Conservation (phyloP, 208 protist genomes). For the Leishmania amazonensis region DNA sequence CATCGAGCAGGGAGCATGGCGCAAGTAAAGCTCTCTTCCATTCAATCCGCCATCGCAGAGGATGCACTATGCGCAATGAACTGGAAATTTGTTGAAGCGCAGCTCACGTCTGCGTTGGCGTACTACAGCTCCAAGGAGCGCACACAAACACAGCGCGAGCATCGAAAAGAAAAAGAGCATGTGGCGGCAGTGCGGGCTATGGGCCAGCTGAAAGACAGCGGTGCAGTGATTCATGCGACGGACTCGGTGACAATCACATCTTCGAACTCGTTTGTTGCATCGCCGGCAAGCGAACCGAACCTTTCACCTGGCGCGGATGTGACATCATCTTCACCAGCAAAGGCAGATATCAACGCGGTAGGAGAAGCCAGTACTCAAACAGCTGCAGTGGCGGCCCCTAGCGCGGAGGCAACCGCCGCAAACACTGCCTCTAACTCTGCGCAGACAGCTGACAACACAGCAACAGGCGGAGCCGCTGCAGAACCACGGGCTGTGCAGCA, state of each 20-base stretch:
- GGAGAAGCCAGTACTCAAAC: neutral
- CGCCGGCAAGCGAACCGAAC: neutral
- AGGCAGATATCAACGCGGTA: neutral
- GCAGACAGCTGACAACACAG: neutral
- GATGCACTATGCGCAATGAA: constrained; percentile 48
- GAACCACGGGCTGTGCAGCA: constrained; percentile 58
- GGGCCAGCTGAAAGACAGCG: constrained; percentile 55
- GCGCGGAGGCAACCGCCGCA: neutral
- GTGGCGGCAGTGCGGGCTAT: constrained; percentile 45
- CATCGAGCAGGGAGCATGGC: neutral
- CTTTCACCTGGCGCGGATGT: neutral
- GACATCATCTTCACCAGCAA: neutral
- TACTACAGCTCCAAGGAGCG: constrained; percentile 68
- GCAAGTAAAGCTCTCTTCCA: constrained; percentile 14
- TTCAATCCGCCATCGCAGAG: constrained; percentile 29
- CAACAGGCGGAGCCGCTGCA: neutral
- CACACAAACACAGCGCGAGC: constrained; percentile 17
- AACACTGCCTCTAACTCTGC: neutral
- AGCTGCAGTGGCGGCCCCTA: neutral
- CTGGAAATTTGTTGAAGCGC: constrained; percentile 72
- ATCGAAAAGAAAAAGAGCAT: constrained; percentile 50
- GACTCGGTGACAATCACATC: constrained; percentile 46
- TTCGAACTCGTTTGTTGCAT: neutral
- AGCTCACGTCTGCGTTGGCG: constrained; percentile 40
- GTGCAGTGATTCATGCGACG: constrained; percentile 44